These are phyloP conservation scores for Trametes coccinea DNA, from an alignment of 768 basidiomycete species.

Conservation along the genomic window DNA sequence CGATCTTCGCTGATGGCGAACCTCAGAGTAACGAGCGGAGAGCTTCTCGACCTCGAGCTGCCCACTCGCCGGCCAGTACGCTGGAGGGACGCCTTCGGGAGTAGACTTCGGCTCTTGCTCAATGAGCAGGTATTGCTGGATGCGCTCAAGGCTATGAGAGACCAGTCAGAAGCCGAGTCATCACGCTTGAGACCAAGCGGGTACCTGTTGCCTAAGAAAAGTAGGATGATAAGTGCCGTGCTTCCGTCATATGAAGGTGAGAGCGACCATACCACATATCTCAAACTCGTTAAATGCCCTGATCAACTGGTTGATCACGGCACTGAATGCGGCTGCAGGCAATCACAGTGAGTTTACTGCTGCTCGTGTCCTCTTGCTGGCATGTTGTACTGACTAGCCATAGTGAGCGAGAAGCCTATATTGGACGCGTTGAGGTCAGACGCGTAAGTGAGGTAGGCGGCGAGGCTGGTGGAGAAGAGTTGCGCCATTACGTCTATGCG, in stretches of 20 bases:
- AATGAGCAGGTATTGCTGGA: slow-evolving; percentile 47
- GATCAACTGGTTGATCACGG: slow-evolving; percentile 50
- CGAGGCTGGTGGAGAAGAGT: slow-evolving; percentile 47
- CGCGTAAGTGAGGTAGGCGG: slow-evolving; percentile 49
- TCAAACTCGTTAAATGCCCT: slow-evolving; percentile 43
- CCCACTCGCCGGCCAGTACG: slow-evolving; percentile 54
- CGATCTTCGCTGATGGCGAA: not conserved
- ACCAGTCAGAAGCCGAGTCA: not conserved
- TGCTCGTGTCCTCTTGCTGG: not conserved
- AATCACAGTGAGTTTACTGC: not conserved
- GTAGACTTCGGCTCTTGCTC: slow-evolving; percentile 46
- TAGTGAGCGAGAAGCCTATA: slow-evolving; percentile 38
- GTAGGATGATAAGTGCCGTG: slow-evolving; percentile 35
- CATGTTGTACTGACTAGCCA: slow-evolving; percentile 35
- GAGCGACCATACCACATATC: slow-evolving; percentile 35
- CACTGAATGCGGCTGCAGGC: slow-evolving; percentile 47
- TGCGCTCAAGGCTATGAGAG: slow-evolving; percentile 36
- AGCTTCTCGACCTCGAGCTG: slow-evolving; percentile 44
- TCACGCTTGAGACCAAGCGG: too few relatives aligned
- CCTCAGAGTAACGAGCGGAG: slow-evolving; percentile 39
- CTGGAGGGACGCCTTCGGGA: slow-evolving; percentile 43
- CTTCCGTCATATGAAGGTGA: not conserved
- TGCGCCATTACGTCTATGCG: slow-evolving; percentile 56
- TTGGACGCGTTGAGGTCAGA: slow-evolving; percentile 40
- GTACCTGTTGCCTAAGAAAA: slow-evolving; percentile 50